Conservation (phyloP, 2,329 filamentous ascomycete species). For the Colletotrichum gigasporum region DNA sequence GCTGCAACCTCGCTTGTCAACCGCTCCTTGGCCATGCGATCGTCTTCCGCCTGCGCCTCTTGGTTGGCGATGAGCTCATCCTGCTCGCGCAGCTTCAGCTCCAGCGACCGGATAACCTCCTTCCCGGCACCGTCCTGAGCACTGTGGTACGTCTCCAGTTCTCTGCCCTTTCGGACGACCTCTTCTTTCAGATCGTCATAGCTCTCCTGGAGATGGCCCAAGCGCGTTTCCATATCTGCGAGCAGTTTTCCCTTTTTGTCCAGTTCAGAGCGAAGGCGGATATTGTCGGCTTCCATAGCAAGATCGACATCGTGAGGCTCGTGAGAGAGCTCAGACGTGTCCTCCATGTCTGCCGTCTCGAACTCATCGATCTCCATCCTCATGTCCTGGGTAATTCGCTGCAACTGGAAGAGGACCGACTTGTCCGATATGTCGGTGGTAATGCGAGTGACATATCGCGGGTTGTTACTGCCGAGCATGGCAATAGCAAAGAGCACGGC, state of each 20-base stretch:
- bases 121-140: slow-evolving; percentile 62
- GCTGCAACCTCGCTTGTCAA: slow-evolving; percentile 59
- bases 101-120: slow-evolving; percentile 62
- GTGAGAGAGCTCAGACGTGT: slow-evolving; percentile 46
- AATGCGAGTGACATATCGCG: slow-evolving; percentile 60
- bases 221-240: slow-evolving; percentile 66
- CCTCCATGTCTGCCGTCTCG: slow-evolving; percentile 49
- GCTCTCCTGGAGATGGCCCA: slow-evolving; percentile 68
- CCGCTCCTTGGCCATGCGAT: slow-evolving; percentile 54
- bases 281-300: slow-evolving; percentile 65
- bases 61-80: slow-evolving; percentile 77
- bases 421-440: slow-evolving; percentile 42
- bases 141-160: slow-evolving; percentile 60
- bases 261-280: slow-evolving; percentile 58
- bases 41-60: slow-evolving; percentile 71
- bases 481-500: slow-evolving; percentile 70
- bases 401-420: slow-evolving; percentile 54
- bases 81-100: slow-evolving; percentile 70
- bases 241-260: slow-evolving; percentile 65
- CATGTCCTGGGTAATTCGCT: slow-evolving; percentile 54
- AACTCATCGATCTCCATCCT: slow-evolving; percentile 45
- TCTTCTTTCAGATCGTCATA: slow-evolving; percentile 74
- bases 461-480: slow-evolving; percentile 66
- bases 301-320: slow-evolving; percentile 63
- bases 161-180: slow-evolving; percentile 65